These are phyloP conservation scores for Ramaria sp. DNA, from an alignment of 768 basidiomycete species.

Conservation along the genomic window DNA sequence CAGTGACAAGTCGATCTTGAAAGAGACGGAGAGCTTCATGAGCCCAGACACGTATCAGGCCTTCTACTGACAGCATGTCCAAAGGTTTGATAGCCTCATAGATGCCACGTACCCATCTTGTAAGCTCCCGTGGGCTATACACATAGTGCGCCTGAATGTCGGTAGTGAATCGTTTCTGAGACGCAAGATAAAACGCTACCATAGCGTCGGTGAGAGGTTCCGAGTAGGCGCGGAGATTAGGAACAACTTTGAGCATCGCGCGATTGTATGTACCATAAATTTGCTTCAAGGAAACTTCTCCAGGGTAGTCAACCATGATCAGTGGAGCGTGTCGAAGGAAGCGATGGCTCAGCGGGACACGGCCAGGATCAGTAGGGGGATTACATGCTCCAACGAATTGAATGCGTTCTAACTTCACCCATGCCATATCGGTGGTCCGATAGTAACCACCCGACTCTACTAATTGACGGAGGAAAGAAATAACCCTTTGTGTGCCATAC, in stretches of 20 bases:
- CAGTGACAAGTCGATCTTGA: conserved; percentile 91
- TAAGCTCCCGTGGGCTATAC: conserved; percentile 97
- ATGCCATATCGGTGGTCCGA: conserved; percentile 88
- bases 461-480: conserved; percentile 95
- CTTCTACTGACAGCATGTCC: conserved; percentile 88
- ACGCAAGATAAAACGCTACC: conserved; percentile 91
- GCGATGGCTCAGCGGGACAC: conserved; percentile 94
- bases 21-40: conserved; percentile 96
- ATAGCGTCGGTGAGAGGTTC: conserved; percentile 95
- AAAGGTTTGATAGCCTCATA: conserved; percentile 94
- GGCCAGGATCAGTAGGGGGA: conserved; percentile 97
- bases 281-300: conserved; percentile 91
- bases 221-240: conserved; percentile 84
- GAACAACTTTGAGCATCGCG: conserved; percentile 89
- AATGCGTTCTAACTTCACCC: conserved; percentile 97
- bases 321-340: conserved; percentile 97
- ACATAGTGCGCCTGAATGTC: conserved; percentile 98
- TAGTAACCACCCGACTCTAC: conserved; percentile 94
- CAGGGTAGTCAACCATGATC: conserved; percentile 99
- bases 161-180: conserved; percentile 89
- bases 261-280: conserved; percentile 98
- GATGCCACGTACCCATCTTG: conserved; percentile 93
- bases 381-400: conserved; percentile 99
- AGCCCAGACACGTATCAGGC: conserved; percentile 94
- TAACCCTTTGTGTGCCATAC: conserved; percentile 97